Evolutionary conservation across 148 eudicot genomes (phyloP), one percentile per base, ranked within the genome.

Genomic region (Suaeda aralocaspica): DNA sequence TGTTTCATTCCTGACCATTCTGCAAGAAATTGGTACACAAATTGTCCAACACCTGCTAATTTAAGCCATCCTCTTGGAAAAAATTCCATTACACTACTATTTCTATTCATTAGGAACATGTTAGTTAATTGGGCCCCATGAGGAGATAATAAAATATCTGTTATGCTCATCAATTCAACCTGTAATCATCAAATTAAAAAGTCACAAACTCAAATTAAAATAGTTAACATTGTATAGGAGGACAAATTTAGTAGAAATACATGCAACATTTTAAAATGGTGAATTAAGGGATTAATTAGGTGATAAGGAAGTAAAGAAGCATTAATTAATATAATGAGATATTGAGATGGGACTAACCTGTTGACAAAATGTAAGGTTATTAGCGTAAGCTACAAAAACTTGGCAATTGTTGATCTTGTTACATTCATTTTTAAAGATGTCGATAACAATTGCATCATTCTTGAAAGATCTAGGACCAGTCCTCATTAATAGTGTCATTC

Each of bases 1-100:
- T 89, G 88, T 21, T 24, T 78, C 97, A 91, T 89, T 21, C 92
- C 95, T 0, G 95, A 91, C 95, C 97, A 89, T 61, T 81, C 81
- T 16, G 92, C 82, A 0, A 89, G 74, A 92, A 86, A 84, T 11
- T 74, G 87, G 73, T 70, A 85, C 48, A 87, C 92, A 42, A 34
- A 84, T 56, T 91, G 95, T 41, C 95, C 95, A 4, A 85, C 84
- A 0, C 97, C 97, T 2, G 95, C 95, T 2, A 87, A 83, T 70
- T 89, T 84, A 16, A 91, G 68, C 97, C 97, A 91, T 0, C 97
- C 97, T 62, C 88, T 85, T 15, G 94, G 94, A 70, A 81, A 91
- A 68, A 91, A 88, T 61, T 91, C 97, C 86, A 91, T 77, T 1
- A 88, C 90, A 33, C 89, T 88, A 83, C 94, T 91, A 70, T 89